phyloP scores from a whole-genome alignment of 441 rosid genomes.

The Daphne laureola region DNA sequence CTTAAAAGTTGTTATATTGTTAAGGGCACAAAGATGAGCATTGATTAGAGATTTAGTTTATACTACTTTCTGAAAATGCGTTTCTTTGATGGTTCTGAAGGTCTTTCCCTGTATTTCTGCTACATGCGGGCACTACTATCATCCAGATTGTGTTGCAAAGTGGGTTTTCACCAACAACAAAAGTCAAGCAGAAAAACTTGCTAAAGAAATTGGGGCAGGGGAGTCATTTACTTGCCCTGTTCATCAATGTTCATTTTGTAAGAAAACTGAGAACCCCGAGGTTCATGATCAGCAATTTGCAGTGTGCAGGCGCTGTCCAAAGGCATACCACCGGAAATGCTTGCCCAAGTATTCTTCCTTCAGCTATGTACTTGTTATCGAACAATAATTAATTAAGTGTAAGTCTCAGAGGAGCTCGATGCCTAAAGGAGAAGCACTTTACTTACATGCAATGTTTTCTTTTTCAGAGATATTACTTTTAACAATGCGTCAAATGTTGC shows the following conservation, averaged over 20 bases:
- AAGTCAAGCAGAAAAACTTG: constrained; percentile 28
- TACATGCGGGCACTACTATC: constrained; percentile 67
- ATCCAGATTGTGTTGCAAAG: constrained; percentile 55
- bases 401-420: no score
- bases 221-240: constrained; percentile 52
- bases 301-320: constrained; percentile 69
- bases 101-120: constrained; percentile 60
- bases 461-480: constrained; percentile 39
- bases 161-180: constrained; percentile 35
- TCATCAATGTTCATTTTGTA: constrained; percentile 52
- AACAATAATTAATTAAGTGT: no score
- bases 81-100: constrained; percentile 19
- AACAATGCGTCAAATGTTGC: constrained; percentile 11
- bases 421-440: no score
- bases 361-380: background rate
- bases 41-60: background rate
- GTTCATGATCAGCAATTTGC: constrained; percentile 43
- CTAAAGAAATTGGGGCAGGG: constrained; percentile 37
- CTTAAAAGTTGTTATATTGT: no score
- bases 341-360: constrained; percentile 42
- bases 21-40: no score
- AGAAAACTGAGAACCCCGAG: constrained; percentile 33
- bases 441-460: constrained; percentile 1
- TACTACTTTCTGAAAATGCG: background rate
- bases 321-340: constrained; percentile 64